phyloP scores from a whole-genome alignment of 2,329 filamentous ascomycete genomes.

The Cadophora malorum region DNA sequence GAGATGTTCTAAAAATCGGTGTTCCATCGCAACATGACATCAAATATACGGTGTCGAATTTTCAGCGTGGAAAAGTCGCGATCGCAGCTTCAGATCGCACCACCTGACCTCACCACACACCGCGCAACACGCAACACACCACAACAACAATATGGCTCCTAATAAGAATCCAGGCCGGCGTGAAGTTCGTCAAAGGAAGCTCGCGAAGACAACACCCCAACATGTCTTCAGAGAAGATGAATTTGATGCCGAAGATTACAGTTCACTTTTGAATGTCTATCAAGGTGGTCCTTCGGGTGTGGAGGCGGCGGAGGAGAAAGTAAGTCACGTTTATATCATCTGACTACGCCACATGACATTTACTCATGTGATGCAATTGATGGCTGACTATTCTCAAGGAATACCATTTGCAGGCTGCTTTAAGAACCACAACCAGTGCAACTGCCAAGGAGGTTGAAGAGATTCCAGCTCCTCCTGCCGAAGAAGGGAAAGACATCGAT shows the following conservation, averaged over 20 bases:
- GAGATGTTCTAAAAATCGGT: constrained; percentile 33
- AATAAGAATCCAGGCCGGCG: constrained; percentile 41
- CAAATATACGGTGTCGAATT: constrained; percentile 34
- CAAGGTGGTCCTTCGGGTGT: constrained; percentile 84
- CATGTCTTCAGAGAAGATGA: constrained; percentile 82
- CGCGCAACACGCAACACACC: not conserved
- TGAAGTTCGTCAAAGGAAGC: constrained; percentile 65
- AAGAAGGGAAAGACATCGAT: constrained; percentile 68
- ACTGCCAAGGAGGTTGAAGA: constrained; percentile 43
- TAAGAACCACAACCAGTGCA: constrained; percentile 36
- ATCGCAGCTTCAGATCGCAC: constrained; percentile 35
- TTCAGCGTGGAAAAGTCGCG: constrained; percentile 41
- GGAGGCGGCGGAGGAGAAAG: constrained; percentile 96
- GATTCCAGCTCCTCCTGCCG: constrained; percentile 69
- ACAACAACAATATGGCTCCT: constrained; percentile 22
- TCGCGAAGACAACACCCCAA: constrained; percentile 40
- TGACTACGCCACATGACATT: constrained; percentile 36
- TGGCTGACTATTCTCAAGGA: constrained; percentile 39
- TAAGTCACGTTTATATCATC: constrained; percentile 33
- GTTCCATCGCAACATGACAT: constrained; percentile 41
- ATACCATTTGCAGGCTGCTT: constrained; percentile 47
- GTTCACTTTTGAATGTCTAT: constrained; percentile 74
- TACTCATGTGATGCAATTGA: not conserved
- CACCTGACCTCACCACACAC: constrained; percentile 18
- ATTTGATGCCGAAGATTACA: constrained; percentile 84